Evolutionary conservation across 2,329 filamentous ascomycete genomes (phyloP).

Genomic region (Penicillium oxalicum): DNA sequence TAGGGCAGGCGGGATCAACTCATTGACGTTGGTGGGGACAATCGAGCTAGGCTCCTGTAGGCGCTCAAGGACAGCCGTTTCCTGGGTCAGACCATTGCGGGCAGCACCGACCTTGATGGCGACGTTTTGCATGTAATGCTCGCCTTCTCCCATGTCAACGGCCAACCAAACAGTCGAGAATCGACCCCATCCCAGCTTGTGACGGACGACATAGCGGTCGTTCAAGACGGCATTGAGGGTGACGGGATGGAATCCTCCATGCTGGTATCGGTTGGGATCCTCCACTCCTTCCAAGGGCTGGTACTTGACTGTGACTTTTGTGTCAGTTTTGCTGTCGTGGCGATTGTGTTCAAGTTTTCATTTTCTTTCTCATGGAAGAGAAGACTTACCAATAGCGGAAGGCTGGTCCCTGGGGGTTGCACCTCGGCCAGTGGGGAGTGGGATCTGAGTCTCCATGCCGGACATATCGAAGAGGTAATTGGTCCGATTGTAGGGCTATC

Average conservation of each 20-base stretch:
- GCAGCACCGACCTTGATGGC: constrained; percentile 1
- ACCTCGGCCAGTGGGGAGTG: too few relatives aligned
- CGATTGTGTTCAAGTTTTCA: too few relatives aligned
- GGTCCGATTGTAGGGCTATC: too few relatives aligned
- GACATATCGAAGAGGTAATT: too few relatives aligned
- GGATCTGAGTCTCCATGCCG: too few relatives aligned
- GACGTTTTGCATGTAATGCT: neutral
- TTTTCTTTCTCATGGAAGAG: too few relatives aligned
- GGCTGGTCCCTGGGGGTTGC: too few relatives aligned
- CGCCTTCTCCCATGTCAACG: neutral
- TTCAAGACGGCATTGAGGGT: neutral
- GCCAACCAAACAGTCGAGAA: constrained; percentile 1
- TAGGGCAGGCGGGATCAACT: constrained; percentile 9
- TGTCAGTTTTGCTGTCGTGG: too few relatives aligned
- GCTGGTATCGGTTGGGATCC: neutral
- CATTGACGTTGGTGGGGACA: neutral
- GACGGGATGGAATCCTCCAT: neutral
- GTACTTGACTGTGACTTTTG: too few relatives aligned
- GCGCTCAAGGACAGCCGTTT: constrained; percentile 20
- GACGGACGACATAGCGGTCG: neutral
- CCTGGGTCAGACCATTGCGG: neutral
- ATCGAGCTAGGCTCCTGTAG: constrained; percentile 16
- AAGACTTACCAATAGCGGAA: too few relatives aligned
- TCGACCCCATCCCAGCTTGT: constrained; percentile 2
- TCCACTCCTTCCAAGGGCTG: neutral